phyloP scores from a whole-genome alignment of 2,329 filamentous ascomycete genomes.

The Clarireedia paspali region DNA sequence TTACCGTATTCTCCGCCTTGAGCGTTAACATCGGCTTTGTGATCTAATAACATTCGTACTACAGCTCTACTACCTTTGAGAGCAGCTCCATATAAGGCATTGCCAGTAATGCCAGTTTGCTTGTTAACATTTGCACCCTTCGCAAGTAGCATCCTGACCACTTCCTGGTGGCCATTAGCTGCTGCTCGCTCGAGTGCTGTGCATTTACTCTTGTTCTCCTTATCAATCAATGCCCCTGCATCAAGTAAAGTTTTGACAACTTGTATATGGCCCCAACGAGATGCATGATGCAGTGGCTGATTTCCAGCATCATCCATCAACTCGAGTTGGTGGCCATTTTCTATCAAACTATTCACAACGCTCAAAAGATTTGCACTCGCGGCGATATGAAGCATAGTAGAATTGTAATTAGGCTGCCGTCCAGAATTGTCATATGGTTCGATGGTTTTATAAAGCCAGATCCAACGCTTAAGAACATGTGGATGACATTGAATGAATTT shows the following conservation, averaged over 20 bases:
- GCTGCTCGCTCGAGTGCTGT: conserved; percentile 12
- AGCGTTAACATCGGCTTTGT: no score
- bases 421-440: background rate
- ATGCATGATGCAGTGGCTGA: conserved; percentile 12
- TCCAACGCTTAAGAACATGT: conserved; percentile 4
- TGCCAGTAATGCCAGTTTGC: conserved; percentile 10
- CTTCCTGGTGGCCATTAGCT: conserved; percentile 18
- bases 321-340: conserved; percentile 2
- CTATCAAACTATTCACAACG: conserved; percentile 10
- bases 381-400: conserved; percentile 12
- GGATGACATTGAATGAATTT: background rate
- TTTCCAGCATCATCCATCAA: conserved; percentile 9
- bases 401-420: conserved; percentile 2
- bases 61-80: conserved; percentile 4
- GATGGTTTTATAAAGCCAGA: conserved; percentile 5
- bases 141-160: conserved; percentile 27
- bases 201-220: conserved; percentile 4
- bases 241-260: conserved; percentile 14
- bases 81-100: conserved; percentile 16
- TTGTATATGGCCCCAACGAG: conserved; percentile 8
- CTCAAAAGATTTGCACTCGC: conserved; percentile 5
- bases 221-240: conserved; percentile 10
- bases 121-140: conserved; percentile 22
- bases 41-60: conserved; percentile 5
- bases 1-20: no score